Evolutionary conservation across 345 rosid genomes (phyloP).

Genomic region (Hibiscus trionum): DNA sequence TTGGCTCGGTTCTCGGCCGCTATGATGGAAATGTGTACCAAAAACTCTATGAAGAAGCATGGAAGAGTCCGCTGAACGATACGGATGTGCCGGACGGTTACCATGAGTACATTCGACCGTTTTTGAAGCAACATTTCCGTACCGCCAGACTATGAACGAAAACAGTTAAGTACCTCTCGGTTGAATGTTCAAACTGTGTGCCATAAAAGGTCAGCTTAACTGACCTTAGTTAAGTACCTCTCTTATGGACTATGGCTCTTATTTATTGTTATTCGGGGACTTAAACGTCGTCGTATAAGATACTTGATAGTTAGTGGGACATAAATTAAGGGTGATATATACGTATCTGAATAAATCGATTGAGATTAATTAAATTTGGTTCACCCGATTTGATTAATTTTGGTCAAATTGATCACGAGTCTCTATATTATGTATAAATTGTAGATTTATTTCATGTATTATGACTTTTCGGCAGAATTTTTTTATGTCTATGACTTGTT

Average conservation of each 20-base stretch:
- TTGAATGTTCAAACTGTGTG: background rate
- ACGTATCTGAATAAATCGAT: no score
- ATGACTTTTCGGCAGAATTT: no score
- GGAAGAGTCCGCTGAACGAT: constrained; percentile 95
- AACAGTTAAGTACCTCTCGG: background rate
- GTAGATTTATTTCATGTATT: no score
- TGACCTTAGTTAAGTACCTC: background rate
- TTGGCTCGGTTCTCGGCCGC: constrained; percentile 74
- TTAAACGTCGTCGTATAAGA: background rate
- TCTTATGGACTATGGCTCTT: background rate
- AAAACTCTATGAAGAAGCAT: constrained; percentile 74
- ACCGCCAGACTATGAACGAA: constrained; percentile 58
- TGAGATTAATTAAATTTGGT: no score
- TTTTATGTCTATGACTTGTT: no score
- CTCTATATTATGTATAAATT: no score
- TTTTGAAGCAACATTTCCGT: constrained; percentile 79
- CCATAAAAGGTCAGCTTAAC: background rate
- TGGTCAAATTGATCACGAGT: no score
- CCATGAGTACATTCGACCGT: constrained; percentile 69
- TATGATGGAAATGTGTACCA: constrained; percentile 93
- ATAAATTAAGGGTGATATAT: no score
- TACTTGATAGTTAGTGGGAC: no score
- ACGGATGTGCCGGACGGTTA: constrained; percentile 87
- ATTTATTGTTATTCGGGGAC: background rate
- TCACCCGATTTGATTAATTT: no score